phyloP scores from a whole-genome alignment of 2,329 filamentous ascomycete species.

The Pseudogymnoascus destructans region DNA sequence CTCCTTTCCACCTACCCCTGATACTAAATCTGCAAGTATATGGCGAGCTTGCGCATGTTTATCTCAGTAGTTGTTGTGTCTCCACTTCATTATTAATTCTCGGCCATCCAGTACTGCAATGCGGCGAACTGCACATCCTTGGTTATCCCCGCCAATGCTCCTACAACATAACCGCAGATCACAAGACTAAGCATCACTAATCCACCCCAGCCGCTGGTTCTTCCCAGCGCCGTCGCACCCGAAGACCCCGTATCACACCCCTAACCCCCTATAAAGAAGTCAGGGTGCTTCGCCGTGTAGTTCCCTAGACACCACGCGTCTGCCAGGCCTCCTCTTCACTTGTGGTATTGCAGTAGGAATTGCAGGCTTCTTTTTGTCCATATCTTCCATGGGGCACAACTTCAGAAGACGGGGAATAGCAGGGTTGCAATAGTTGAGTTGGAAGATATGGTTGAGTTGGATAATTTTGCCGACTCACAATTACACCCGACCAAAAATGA shows the following conservation, averaged over 20 bases:
- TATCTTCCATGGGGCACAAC: not conserved
- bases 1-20: not conserved
- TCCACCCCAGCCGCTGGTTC: not conserved
- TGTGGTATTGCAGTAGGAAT: no score
- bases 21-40: no score
- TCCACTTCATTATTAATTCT: not conserved
- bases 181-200: not conserved
- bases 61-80: no score
- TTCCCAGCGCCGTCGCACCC: not conserved
- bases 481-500: not conserved
- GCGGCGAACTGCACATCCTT: not conserved
- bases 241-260: not conserved
- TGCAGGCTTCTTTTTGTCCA: not conserved
- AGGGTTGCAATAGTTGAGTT: not conserved
- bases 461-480: not conserved
- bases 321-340: not conserved
- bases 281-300: not conserved
- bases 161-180: not conserved
- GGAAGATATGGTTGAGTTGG: not conserved
- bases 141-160: not conserved
- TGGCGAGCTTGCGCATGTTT: no score
- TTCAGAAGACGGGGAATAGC: not conserved
- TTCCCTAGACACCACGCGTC: not conserved
- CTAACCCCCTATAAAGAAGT: not conserved
- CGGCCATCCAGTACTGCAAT: not conserved